phyloP scores from a whole-genome alignment of 148 eudicot species.

The Rhododendron simsii region DNA sequence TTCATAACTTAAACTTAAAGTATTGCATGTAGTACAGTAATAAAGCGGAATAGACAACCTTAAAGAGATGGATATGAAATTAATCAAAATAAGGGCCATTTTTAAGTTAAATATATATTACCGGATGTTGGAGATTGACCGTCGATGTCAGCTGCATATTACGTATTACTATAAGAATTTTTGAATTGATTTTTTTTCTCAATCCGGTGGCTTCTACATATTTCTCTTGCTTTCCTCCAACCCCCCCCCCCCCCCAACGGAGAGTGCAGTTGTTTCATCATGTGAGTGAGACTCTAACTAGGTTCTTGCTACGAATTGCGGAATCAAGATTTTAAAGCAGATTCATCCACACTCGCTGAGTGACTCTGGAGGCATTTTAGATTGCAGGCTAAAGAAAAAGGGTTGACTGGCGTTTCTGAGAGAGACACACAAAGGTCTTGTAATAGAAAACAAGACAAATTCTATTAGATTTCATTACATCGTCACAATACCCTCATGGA shows the following conservation, averaged over 20 bases:
- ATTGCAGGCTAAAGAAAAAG: background rate
- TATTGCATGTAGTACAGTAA: background rate
- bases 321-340: background rate
- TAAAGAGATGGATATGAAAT: background rate
- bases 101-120: background rate
- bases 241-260: background rate
- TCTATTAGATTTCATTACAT: background rate
- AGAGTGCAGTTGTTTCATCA: background rate
- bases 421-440: background rate
- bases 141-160: background rate
- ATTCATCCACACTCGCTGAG: background rate
- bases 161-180: background rate
- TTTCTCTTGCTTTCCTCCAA: too few relatives aligned
- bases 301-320: too few relatives aligned
- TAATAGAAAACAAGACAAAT: background rate
- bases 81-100: background rate
- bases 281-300: too few relatives aligned
- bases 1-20: background rate
- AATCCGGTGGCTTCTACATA: background rate
- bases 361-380: background rate
- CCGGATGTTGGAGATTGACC: background rate
- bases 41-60: background rate
- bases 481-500: background rate
- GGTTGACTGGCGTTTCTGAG: background rate
- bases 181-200: background rate